Base-by-base conservation (phyloP, 1,139 yeast genomes). In the Sugiyamaella paludigena region DNA sequence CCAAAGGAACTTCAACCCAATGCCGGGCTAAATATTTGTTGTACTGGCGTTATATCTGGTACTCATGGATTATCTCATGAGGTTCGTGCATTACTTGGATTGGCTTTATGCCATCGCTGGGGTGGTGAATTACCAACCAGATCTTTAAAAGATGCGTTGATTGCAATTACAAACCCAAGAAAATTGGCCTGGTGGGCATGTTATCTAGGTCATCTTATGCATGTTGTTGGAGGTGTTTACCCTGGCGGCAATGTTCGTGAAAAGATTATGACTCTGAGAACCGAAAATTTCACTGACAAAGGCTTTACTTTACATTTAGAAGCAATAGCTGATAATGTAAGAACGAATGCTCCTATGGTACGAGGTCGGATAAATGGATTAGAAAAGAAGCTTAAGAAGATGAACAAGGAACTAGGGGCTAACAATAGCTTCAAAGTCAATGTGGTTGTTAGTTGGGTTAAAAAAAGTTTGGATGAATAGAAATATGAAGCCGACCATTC, bases 171-270 rank as follows among this genome's bases (percentile, higher is more conserved):
- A 2, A 52, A 50, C 9, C 64, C 64, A 2, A 59, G 57, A 24
- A 49, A 54, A 15, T 58, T 65, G 34, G 69, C 64, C 7, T 82
- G 84, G 78, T 83, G 87, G 87, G 81, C 86, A 1, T 73, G 77
- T 57, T 81, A 79, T 57, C 71, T 80, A 53, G 88, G 88, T 28
- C 77, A 81, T 48, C 72, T 82, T 56, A 80, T 83, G 84, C 83
- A 79, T 63, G 84, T 83, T 38, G 77, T 83, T 40, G 83, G 87
- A 61, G 87, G 87, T 60, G 83, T 83, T 43, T 84, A 80, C 61
- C 88, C 88, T 3, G 87, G 87, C 47, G 88, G 87, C 28, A 80
- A 79, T 58, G 80, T 82, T 37, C 72, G 84, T 56, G 83, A 79
- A 28, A 77, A 79, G 32, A 72, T 79, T 11, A 38, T 59, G 43